Conservation (phyloP, 1,284 basidiomycete species). For the Vanrija sp. region DNA sequence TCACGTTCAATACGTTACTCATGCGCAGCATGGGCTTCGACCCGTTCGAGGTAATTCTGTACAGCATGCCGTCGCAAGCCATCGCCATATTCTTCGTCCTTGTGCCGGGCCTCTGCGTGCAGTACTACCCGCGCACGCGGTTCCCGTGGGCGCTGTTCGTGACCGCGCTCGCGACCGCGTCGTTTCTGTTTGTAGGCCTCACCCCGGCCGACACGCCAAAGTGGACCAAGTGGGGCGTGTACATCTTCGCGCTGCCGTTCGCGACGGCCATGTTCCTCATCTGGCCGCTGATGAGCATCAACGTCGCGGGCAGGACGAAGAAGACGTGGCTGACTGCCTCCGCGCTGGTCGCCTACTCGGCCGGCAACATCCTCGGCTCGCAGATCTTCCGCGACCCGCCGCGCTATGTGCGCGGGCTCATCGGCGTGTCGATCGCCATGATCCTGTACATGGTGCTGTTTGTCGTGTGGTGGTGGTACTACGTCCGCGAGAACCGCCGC, state of each 20-base stretch:
- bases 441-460: neutral
- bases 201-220: constrained; percentile 6
- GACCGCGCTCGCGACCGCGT: constrained; percentile 12
- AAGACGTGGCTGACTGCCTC: constrained; percentile 23
- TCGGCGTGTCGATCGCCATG: neutral
- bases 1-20: constrained; percentile 17
- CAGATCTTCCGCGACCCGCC: constrained; percentile 21
- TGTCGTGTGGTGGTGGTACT: constrained; percentile 6
- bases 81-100: constrained; percentile 13
- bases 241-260: constrained; percentile 19
- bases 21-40: constrained; percentile 3
- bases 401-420: constrained; percentile 1
- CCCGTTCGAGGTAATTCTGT: constrained; percentile 18
- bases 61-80: constrained; percentile 16
- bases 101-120: constrained; percentile 11
- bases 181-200: constrained; percentile 28
- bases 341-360: constrained; percentile 26
- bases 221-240: constrained; percentile 27
- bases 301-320: constrained; percentile 34
- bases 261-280: constrained; percentile 25
- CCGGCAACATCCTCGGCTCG: constrained; percentile 27
- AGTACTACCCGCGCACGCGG: constrained; percentile 9
- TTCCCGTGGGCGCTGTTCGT: constrained; percentile 24
- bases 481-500: constrained; percentile 3
- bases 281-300: constrained; percentile 32